These are phyloP conservation scores for Cladosporium oxysporum DNA, from an alignment of 2,329 filamentous ascomycete species.

Conservation along the genomic window DNA sequence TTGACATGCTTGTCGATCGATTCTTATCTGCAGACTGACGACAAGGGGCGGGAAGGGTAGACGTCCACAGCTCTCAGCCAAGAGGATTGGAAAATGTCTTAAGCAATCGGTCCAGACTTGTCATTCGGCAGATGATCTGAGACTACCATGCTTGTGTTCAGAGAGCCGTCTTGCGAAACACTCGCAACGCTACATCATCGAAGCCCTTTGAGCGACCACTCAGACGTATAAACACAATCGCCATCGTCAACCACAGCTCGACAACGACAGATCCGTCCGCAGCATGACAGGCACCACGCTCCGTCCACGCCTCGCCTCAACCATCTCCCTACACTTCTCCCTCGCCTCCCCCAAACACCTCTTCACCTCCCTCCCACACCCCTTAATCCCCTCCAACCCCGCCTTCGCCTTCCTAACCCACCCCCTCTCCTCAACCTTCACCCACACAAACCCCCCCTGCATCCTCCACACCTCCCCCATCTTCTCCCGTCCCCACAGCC, in stretches of 20 bases:
- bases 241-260: not conserved
- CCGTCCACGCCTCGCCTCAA: not conserved
- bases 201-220: not conserved
- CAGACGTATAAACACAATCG: not conserved
- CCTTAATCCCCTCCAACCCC: not conserved
- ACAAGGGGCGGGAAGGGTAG: not conserved
- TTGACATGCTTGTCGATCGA: not conserved
- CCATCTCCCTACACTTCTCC: not conserved
- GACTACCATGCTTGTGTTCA: not conserved
- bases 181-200: not conserved
- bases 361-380: not conserved
- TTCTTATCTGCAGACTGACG: not conserved
- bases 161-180: not conserved
- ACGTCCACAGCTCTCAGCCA: not conserved
- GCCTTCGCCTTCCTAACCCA: not conserved
- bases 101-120: not conserved
- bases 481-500: not conserved
- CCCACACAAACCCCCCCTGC: slow-evolving; percentile 6
- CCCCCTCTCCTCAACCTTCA: not conserved
- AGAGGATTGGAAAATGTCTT: not conserved
- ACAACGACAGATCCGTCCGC: not conserved
- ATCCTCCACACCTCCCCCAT: not conserved
- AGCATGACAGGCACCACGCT: not conserved
- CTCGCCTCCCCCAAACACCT: not conserved
- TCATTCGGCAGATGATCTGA: not conserved